Conservation (phyloP, 805 yeast genomes). For the Millerozyma miso region DNA sequence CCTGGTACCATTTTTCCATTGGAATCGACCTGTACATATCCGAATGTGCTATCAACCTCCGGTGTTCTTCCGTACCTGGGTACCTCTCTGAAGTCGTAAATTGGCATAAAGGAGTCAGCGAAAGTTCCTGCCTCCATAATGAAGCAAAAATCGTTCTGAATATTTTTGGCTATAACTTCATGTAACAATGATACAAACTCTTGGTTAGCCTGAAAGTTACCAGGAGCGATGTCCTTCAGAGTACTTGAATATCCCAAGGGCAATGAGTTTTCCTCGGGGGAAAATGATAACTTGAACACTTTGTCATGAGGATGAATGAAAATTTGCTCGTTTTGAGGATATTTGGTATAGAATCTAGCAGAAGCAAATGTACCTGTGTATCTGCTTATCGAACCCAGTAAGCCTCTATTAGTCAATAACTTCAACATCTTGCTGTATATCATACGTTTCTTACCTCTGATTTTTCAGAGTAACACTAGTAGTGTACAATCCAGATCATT, state of each 20-base stretch:
- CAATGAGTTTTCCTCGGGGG: constrained; percentile 16
- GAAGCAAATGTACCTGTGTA: neutral
- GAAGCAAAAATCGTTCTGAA: constrained; percentile 47
- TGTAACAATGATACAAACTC: constrained; percentile 27
- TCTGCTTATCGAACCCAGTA: neutral
- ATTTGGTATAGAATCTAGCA: constrained; percentile 7
- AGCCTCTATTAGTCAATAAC: neutral
- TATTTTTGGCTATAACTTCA: constrained; percentile 15
- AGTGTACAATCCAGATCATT: neutral
- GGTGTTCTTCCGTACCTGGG: constrained; percentile 67
- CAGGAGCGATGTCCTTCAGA: constrained; percentile 14
- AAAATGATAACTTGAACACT: constrained; percentile 15
- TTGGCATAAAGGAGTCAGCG: constrained; percentile 57
- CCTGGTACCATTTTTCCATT: constrained; percentile 51
- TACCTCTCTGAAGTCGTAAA: constrained; percentile 63
- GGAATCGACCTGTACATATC: constrained; percentile 58
- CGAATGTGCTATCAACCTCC: constrained; percentile 65
- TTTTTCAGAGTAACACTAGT: too few species aligned
- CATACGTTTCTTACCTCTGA: too few species aligned
- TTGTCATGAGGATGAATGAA: constrained; percentile 12
- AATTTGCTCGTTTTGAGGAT: constrained; percentile 15
- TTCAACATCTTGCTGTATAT: neutral
- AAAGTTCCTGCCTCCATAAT: constrained; percentile 53
- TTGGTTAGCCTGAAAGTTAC: constrained; percentile 21
- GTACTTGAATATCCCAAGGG: constrained; percentile 16